A percentile compares a stretch with the other conserved stretches of the same genome.
Conservation (phyloP, 495 filamentous ascomycete species). For the Penicillium malachiteum region DNA sequence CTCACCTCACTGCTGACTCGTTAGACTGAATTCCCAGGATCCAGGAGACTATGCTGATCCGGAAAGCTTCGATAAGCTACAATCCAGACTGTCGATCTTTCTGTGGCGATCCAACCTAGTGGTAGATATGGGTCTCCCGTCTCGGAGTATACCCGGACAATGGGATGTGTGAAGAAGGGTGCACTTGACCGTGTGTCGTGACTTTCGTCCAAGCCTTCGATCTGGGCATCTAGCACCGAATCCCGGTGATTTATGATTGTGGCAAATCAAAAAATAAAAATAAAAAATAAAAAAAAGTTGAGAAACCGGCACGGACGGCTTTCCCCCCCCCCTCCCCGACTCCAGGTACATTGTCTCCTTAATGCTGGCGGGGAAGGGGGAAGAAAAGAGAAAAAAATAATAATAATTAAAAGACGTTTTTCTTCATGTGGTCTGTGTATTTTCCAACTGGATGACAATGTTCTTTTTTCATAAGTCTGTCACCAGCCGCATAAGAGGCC, state of each 20-base stretch:
- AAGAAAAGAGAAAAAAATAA: background rate
- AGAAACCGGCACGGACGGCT: constrained; percentile 10
- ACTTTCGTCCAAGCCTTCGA: background rate
- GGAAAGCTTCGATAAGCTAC: constrained; percentile 18
- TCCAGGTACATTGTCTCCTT: constrained; percentile 12
- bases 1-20: constrained; percentile 8
- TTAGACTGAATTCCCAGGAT: background rate
- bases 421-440: constrained; percentile 22
- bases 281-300: constrained; percentile 8
- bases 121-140: constrained; percentile 5
- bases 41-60: constrained; percentile 5
- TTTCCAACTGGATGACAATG: constrained; percentile 4
- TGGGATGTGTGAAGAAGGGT: background rate
- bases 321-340: constrained; percentile 7
- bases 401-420: background rate
- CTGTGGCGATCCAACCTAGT: constrained; percentile 7
- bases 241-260: constrained; percentile 30
- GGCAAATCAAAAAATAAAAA: constrained; percentile 24
- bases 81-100: constrained; percentile 15
- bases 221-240: background rate
- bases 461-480: constrained; percentile 16
- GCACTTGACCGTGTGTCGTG: constrained; percentile 3
- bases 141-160: constrained; percentile 12
- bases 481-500: constrained; percentile 15
- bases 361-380: background rate